A percentile compares a stretch with the other conserved stretches of the same genome.
phyloP scores from a whole-genome alignment of 306 rosid genomes.

The Glycine soja region DNA sequence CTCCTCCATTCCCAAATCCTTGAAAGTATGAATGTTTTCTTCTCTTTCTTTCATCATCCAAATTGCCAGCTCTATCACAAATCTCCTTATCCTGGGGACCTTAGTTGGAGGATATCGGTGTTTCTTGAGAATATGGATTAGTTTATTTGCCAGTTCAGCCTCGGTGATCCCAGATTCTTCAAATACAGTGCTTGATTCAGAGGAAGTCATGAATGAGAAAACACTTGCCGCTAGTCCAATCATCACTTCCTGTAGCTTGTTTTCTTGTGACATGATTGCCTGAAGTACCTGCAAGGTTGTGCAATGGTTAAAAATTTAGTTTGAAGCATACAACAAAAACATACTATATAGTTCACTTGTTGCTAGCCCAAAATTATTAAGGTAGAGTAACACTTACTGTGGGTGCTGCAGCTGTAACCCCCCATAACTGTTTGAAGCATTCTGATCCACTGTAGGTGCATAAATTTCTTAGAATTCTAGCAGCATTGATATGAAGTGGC shows the following conservation, averaged over 20 bases:
- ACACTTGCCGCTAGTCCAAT: conserved; percentile 81
- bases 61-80: conserved; percentile 74
- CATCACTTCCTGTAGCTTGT: conserved; percentile 93
- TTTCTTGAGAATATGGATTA: conserved; percentile 70
- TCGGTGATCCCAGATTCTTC: conserved; percentile 65
- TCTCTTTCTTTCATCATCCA: conserved; percentile 89
- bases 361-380: conserved; percentile 7
- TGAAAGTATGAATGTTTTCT: conserved; percentile 59
- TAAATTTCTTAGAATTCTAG: conserved; percentile 82
- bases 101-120: conserved; percentile 71
- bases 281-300: conserved; percentile 61
- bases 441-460: conserved; percentile 72
- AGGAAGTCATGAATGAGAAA: conserved; percentile 68
- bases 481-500: conserved; percentile 69
- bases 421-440: conserved; percentile 64
- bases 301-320: conserved; percentile 25
- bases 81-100: conserved; percentile 90
- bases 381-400: conserved; percentile 63
- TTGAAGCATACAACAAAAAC: conserved; percentile 12
- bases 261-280: conserved; percentile 73
- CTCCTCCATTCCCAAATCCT: conserved; percentile 61
- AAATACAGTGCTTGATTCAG: conserved; percentile 70
- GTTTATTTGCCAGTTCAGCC: conserved; percentile 59
- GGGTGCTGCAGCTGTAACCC: conserved; percentile 70
- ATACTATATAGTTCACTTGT: conserved; percentile 20